phyloP scores from a whole-genome alignment of 2,329 filamentous ascomycete species.

The Colletotrichum coccodes region DNA sequence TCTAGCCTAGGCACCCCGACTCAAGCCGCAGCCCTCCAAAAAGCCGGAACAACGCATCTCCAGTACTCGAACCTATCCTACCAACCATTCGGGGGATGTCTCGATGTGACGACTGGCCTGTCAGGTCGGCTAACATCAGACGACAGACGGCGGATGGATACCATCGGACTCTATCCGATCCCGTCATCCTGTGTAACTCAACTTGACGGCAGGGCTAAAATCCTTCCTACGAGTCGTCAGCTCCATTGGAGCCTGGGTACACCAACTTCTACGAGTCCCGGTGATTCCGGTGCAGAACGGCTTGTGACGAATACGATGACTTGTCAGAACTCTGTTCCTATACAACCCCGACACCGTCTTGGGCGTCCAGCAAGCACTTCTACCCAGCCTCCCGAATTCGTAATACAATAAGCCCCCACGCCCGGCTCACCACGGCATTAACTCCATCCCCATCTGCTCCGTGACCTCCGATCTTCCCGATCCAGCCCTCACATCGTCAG shows the following conservation, averaged over 20 bases:
- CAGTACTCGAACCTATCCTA: neutral
- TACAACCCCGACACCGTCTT: neutral
- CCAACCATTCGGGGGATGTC: neutral
- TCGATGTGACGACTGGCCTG: neutral
- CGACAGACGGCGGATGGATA: neutral
- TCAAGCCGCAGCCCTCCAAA: neutral
- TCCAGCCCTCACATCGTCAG: neutral
- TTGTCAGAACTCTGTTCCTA: conserved; percentile 2
- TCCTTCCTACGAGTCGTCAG: neutral
- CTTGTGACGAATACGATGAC: neutral
- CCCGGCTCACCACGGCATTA: neutral
- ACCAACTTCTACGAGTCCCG: neutral
- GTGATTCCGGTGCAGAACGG: neutral
- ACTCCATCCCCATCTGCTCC: neutral
- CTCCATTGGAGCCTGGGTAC: neutral
- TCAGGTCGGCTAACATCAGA: conserved; percentile 1
- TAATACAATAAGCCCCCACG: neutral
- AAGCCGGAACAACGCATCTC: neutral
- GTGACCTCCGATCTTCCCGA: conserved; percentile 2
- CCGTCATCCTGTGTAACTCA: neutral
- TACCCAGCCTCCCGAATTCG: neutral
- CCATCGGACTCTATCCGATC: neutral
- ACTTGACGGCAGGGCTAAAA: neutral
- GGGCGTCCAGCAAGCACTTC: neutral
- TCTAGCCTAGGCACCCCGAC: neutral